Percentiles rank a stretch among this genome's conserved stretches.
Evolutionary conservation across 495 filamentous ascomycete species (phyloP).

Genomic region (Xylaria longipes): DNA sequence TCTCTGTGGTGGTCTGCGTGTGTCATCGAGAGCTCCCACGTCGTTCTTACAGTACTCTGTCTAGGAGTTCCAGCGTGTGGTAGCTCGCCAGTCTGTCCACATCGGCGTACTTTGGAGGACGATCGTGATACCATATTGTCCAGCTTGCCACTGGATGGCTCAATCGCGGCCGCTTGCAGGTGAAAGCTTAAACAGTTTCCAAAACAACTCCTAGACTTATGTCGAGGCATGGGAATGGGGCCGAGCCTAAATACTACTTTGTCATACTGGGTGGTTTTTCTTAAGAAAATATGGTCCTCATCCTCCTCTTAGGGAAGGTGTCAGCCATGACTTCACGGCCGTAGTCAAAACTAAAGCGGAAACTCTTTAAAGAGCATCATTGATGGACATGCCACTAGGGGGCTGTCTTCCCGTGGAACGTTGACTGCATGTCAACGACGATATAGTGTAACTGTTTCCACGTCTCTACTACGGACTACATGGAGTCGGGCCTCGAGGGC

Average conservation of each 20-base stretch:
- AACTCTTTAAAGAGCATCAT: conserved; percentile 1
- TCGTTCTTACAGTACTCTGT: not conserved
- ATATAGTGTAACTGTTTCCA: conserved; percentile 17
- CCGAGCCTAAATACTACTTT: conserved; percentile 10
- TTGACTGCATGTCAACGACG: conserved; percentile 23
- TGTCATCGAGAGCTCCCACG: not conserved
- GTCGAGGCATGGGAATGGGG: not conserved
- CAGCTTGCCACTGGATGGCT: not conserved
- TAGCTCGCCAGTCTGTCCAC: not conserved
- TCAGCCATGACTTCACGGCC: conserved; percentile 20
- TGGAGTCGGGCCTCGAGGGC: conserved; percentile 1
- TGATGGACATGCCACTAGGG: conserved; percentile 5
- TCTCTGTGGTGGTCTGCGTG: not conserved
- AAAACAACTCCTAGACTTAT: not conserved
- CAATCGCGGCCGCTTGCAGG: not conserved
- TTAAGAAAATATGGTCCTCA: not conserved
- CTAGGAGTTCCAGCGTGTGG: not conserved
- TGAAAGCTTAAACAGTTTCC: not conserved
- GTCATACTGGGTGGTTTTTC: not conserved
- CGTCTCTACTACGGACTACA: not conserved
- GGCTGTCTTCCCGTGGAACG: conserved; percentile 20
- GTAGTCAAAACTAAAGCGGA: conserved; percentile 15
- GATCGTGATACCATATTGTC: not conserved
- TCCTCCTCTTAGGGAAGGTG: not conserved
- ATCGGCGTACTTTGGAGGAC: not conserved